A percentile compares a stretch with the other conserved stretches of the same genome.
Evolutionary conservation across 768 basidiomycete species (phyloP).

Genomic region (Phaeotremella fagi): DNA sequence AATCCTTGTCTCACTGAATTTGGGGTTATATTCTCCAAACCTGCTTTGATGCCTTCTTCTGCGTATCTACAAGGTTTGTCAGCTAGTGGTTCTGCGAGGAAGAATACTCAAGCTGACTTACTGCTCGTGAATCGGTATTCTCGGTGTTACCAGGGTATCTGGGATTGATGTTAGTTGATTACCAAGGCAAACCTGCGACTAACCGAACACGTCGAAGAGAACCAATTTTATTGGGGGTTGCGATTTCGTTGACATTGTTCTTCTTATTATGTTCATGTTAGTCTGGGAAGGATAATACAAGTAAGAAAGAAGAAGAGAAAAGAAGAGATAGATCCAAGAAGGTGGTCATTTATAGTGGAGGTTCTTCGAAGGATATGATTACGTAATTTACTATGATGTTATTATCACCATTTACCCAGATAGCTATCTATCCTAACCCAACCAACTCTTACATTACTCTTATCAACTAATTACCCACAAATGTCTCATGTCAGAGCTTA

Average conservation of each 20-base stretch:
- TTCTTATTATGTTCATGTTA: too few relatives aligned
- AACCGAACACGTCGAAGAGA: slow-evolving; percentile 46
- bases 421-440: too few relatives aligned
- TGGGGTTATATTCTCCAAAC: slow-evolving; percentile 20
- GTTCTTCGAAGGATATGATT: too few relatives aligned
- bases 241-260: not conserved
- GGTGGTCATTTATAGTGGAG: not conserved
- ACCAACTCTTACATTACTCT: not conserved
- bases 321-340: not conserved
- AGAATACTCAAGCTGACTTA: slow-evolving; percentile 4
- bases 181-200: not conserved
- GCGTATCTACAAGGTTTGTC: slow-evolving; percentile 25
- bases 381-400: too few relatives aligned
- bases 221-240: slow-evolving; percentile 34
- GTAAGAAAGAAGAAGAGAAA: too few relatives aligned
- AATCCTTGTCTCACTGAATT: slow-evolving; percentile 33
- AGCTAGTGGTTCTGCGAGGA: not conserved
- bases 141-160: slow-evolving; percentile 46
- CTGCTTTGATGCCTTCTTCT: slow-evolving; percentile 40
- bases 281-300: too few relatives aligned
- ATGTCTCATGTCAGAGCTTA: slow-evolving; percentile 37
- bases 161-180: not conserved
- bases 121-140: slow-evolving; percentile 44
- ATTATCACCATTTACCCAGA: too few relatives aligned
- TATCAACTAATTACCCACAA: not conserved